phyloP scores from a whole-genome alignment of 164 flowering plant species.

The Vitis riparia region DNA sequence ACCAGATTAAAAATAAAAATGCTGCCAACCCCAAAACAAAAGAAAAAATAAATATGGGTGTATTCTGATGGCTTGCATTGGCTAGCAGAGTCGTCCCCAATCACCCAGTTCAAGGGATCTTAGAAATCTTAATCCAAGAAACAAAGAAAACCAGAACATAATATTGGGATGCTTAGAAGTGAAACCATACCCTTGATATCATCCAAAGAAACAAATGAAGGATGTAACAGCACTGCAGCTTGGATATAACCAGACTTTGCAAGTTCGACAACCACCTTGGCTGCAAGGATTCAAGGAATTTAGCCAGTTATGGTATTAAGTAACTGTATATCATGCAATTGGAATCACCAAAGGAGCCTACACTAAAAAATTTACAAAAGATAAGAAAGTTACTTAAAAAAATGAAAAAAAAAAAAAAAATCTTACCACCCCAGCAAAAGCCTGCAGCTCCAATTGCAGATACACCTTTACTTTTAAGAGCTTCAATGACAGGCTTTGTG shows the following conservation, averaged over 20 bases:
- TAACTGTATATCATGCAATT: background rate
- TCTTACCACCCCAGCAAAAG: slow-evolving; percentile 79
- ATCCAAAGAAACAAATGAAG: slow-evolving; percentile 60
- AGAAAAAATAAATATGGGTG: too few relatives aligned
- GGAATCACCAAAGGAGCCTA: too few relatives aligned
- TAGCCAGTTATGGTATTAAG: background rate
- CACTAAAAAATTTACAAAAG: too few relatives aligned
- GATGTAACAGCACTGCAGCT: slow-evolving; percentile 72
- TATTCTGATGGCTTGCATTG: too few relatives aligned
- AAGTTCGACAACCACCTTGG: slow-evolving; percentile 62
- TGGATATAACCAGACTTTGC: slow-evolving; percentile 48
- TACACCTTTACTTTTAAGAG: slow-evolving; percentile 51
- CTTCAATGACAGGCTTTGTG: slow-evolving; percentile 57
- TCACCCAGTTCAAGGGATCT: background rate
- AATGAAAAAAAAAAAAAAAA: background rate
- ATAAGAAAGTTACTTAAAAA: background rate
- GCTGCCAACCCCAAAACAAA: too few relatives aligned
- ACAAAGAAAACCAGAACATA: background rate
- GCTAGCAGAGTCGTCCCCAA: too few relatives aligned
- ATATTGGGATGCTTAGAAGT: background rate
- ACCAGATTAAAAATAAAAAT: background rate
- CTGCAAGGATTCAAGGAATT: slow-evolving; percentile 31
- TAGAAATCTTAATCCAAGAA: background rate
- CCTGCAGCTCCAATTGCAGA: slow-evolving; percentile 64
- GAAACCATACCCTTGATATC: slow-evolving; percentile 57